Conservation (phyloP, 169 alveolate genomes). For the Cryptosporidium parvum region DNA sequence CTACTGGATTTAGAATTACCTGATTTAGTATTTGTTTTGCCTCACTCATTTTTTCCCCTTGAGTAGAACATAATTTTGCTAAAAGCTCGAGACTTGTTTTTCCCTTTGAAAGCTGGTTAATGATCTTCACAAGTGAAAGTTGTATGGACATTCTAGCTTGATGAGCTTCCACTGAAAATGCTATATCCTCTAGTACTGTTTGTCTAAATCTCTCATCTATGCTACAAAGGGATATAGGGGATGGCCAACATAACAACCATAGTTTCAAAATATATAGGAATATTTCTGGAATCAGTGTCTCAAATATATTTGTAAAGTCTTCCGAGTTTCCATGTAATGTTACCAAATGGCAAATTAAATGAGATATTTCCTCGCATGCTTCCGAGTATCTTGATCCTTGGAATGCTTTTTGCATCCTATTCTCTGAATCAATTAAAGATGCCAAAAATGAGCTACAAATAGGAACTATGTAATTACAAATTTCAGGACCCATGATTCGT, state of each 20-base stretch:
- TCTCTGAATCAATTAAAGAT: slow-evolving; percentile 10
- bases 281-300: background rate
- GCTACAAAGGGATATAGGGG: background rate
- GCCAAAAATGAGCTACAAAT: slow-evolving; percentile 20
- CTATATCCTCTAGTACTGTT: background rate
- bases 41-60: background rate
- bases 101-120: slow-evolving; percentile 20
- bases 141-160: slow-evolving; percentile 28
- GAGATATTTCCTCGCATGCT: slow-evolving; percentile 67
- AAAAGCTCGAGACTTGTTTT: background rate
- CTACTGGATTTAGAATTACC: slow-evolving; percentile 49
- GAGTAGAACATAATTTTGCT: slow-evolving; percentile 1
- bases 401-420: background rate
- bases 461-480: slow-evolving; percentile 36
- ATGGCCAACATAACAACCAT: slow-evolving; percentile 71
- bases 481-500: slow-evolving; percentile 52
- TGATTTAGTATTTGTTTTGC: slow-evolving; percentile 48
- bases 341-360: slow-evolving; percentile 35
- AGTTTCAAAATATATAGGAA: slow-evolving; percentile 27
- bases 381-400: background rate
- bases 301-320: background rate
- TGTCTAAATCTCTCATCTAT: background rate
- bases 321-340: slow-evolving; percentile 10
- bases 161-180: slow-evolving; percentile 40
- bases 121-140: slow-evolving; percentile 26